phyloP scores from a whole-genome alignment of 345 rosid genomes.

The Melaleuca quinquenervia region DNA sequence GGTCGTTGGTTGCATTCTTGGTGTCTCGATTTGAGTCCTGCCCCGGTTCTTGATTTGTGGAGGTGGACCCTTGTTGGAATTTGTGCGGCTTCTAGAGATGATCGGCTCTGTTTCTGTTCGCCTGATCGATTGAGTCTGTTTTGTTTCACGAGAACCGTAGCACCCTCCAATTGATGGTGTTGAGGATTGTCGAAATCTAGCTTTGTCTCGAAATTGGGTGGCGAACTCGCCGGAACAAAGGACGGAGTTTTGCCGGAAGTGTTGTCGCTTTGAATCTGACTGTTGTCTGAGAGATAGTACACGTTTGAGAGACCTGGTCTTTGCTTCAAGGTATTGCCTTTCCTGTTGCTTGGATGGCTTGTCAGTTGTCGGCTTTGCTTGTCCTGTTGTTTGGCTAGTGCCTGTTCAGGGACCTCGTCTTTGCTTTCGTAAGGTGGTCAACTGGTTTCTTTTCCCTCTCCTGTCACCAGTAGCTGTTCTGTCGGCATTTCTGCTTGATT shows the following conservation, averaged over 20 bases:
- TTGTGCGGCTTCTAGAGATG: neutral
- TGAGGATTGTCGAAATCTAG: neutral
- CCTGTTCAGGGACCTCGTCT: too few relatives aligned
- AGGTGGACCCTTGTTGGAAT: neutral
- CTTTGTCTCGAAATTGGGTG: neutral
- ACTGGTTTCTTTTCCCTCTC: neutral
- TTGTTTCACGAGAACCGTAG: too few relatives aligned
- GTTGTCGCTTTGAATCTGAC: neutral
- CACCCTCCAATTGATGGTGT: neutral
- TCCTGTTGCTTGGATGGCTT: neutral
- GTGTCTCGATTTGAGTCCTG: neutral
- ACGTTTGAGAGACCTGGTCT: neutral
- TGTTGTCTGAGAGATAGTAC: neutral
- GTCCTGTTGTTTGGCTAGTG: neutral
- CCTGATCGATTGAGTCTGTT: neutral
- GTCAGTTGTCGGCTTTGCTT: too few relatives aligned
- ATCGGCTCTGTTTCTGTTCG: neutral
- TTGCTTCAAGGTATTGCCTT: neutral
- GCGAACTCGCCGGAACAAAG: neutral
- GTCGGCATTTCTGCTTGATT: neutral
- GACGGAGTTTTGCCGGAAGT: neutral
- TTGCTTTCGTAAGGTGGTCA: neutral
- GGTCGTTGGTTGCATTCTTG: neutral
- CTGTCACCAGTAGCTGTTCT: neutral
- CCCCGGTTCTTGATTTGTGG: neutral